Conservation (phyloP, 331 rosid species). For the Quercus lobata region DNA sequence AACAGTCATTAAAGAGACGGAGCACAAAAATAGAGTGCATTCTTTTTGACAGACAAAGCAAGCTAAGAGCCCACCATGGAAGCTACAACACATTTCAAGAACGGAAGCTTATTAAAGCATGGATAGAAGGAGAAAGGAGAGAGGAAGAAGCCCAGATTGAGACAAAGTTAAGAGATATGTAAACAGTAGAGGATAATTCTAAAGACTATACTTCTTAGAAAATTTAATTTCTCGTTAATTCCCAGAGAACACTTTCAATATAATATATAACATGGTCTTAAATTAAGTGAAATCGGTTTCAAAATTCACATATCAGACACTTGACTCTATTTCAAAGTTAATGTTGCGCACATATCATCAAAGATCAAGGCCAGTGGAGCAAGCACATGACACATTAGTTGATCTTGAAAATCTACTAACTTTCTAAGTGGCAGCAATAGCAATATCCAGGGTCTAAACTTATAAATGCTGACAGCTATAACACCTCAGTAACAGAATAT, state of each 20-base stretch:
- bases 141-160: neutral
- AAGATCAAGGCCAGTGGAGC: neutral
- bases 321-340: neutral
- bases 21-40: constrained; percentile 85
- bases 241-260: neutral
- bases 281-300: neutral
- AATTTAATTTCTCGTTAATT: neutral
- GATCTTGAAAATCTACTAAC: neutral
- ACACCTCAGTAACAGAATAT: neutral
- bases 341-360: neutral
- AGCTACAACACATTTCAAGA: constrained; percentile 43
- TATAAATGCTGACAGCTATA: neutral
- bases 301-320: neutral
- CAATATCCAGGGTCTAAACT: neutral
- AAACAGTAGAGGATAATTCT: neutral
- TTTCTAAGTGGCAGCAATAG: neutral
- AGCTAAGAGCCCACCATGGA: constrained; percentile 79
- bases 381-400: neutral
- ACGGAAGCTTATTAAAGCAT: constrained; percentile 8
- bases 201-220: neutral
- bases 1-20: constrained; percentile 83
- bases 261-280: neutral
- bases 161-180: neutral
- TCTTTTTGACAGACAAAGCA: constrained; percentile 84
- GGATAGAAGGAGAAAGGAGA: neutral